Evolutionary conservation across 441 rosid genomes (phyloP), one percentile per base, ranked within the genome.

Genomic region (Hura crepitans): DNA sequence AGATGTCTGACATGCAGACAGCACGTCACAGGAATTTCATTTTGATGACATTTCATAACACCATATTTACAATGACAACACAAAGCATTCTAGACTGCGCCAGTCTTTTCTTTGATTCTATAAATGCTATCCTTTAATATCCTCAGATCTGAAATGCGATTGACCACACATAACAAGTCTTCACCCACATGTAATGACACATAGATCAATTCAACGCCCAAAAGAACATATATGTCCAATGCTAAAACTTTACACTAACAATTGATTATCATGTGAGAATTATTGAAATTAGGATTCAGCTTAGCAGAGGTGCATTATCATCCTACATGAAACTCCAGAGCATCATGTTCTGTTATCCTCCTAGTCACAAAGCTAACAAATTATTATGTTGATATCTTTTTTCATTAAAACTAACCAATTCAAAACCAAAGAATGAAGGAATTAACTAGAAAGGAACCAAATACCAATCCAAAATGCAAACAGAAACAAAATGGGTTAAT

Each of bases 181-280:
- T 51, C 64, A 13, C 37, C 46, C 17, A 22, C 18, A 56, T 28
- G 57, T 39, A 6, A 15, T 50, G 23, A 70, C 6, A 37, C 2
- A n/a, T 56, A n/a, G 23, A 55, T 28, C 30, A 60, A 47, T 14
- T 63, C 33, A 45, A 65, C 22, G n/a, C 68, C 60, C 35, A 22
- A 28, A 2, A 37, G 10, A 10, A 18, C 3, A 15, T 51, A 39
- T 10, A 22, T 27, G 5, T 31, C 45, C 25, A 12, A 2, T 30
- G 54, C n/a, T 27, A 39, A 42, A 18, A n/a, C 42, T 43, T 35
- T n/a, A 18, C 33, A 62, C 1, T 33, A 14, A 28, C 35, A 1
- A 62, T 43, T 31, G 61, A 20, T 31, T 62, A 53, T 9, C 6
- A 3, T 51, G 37, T 7, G 17, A 17, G 27, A 43, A 13, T 51